Evolutionary conservation across 176 grass and related monocot genomes (phyloP).

Genomic region (Areca catechu): DNA sequence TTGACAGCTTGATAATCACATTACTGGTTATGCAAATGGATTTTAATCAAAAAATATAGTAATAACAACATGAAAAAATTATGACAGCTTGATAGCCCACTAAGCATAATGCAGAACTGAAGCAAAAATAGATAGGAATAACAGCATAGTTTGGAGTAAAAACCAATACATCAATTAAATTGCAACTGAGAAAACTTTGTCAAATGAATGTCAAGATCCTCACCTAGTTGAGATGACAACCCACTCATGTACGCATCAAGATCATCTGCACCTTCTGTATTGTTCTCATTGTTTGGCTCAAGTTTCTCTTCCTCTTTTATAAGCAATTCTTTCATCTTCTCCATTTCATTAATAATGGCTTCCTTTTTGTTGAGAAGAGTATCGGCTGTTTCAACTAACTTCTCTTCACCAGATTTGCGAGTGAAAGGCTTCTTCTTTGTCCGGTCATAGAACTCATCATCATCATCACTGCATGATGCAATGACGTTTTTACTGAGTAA

Average conservation of each 20-base stretch:
- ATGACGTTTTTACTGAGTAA: neutral
- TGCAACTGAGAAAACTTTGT: too few species aligned
- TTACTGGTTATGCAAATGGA: too few species aligned
- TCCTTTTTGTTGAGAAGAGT: constrained; percentile 92
- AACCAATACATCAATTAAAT: too few species aligned
- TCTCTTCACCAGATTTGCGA: constrained; percentile 45
- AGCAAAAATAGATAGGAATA: too few species aligned
- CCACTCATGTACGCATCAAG: constrained; percentile 97
- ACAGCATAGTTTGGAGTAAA: too few species aligned
- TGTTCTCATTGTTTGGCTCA: constrained; percentile 15
- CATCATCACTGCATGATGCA: constrained; percentile 54
- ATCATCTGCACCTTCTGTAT: constrained; percentile 53
- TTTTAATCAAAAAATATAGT: too few species aligned
- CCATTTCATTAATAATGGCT: constrained; percentile 53
- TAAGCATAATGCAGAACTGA: too few species aligned
- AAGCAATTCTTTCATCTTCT: constrained; percentile 65
- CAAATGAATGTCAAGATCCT: constrained; percentile 2
- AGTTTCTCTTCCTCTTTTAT: constrained; percentile 67
- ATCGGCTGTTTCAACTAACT: constrained; percentile 88
- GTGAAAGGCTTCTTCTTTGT: constrained; percentile 61
- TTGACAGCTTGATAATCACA: too few species aligned
- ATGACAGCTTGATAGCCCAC: too few species aligned
- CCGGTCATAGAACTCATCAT: constrained; percentile 92
- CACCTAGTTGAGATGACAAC: constrained; percentile 94
- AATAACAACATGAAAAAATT: too few species aligned